Base-by-base conservation (phyloP, 169 alveolate species). In the Plasmodium ovale region DNA sequence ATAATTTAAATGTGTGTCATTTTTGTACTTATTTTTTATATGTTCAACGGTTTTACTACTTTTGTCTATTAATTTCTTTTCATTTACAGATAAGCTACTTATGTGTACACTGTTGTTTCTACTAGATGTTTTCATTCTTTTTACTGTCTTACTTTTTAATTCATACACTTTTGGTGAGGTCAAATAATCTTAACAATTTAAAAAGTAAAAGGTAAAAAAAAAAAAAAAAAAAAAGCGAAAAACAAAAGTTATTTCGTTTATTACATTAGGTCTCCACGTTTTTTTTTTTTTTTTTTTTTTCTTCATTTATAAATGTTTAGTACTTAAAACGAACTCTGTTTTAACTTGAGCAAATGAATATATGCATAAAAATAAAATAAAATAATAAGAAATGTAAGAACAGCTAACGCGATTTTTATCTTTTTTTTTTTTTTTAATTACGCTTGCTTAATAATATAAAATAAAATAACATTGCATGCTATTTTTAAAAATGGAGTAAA, bases 11-110 rank as follows among this genome's bases (percentile, higher is more conserved):
- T 29, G 27, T 53, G 62, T 62, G 47, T 47, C 39, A 79, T 79
- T 64, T 60, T 65, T 62, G 79, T 79, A 79, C 56, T 64, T 79
- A 51, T 53, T 79, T 67, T 79, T 79, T 79, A 64, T 79, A 64
- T 16, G 9, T 33, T 79, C 89, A 64, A 79, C 49, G 14, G 68
- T 21, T 64, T 23, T 49, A 49, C 62, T 47, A 64, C 69, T 58
- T 44, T 64, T 64, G 9, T 42, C 59, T 64, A 79, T 29, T 64
- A 79, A 29, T 47, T 53, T 79, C 10, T 31, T 70, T 21, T 58
- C 89, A 79, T 79, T 65, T 70, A 64, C 82, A n/a, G 69, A 31
- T 79, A 79, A 7, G 42, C 51, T 79, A 79, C 42, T 31, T 64
- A 82, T 39, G 31, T 64, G 49, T 58, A 79, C 82, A 79, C 60